These are phyloP conservation scores for Globisporangium radiosum DNA, from an alignment of 352 stramenopile genomes.

Conservation along the genomic window DNA sequence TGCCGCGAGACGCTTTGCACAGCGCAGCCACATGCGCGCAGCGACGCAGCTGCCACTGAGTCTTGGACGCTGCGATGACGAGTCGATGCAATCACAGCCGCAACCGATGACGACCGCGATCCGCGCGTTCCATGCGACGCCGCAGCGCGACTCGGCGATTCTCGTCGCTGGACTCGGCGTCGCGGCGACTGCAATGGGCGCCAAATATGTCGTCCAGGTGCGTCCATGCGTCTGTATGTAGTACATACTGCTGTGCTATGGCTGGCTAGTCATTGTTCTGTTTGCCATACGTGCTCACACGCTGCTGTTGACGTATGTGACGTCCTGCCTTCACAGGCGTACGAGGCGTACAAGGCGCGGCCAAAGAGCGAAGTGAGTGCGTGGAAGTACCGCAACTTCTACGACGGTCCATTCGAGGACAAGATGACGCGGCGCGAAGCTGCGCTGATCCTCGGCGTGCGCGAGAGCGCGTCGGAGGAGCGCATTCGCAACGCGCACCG, in stretches of 20 bases:
- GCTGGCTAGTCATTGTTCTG: no score
- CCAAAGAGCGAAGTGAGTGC: constrained; percentile 64
- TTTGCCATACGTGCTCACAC: no score
- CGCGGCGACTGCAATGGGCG: constrained; percentile 55
- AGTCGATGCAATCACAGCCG: background rate
- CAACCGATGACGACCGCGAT: constrained; percentile 10
- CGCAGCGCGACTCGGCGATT: constrained; percentile 49
- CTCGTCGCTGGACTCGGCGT: constrained; percentile 66
- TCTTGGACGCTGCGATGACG: background rate
- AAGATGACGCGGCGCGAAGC: constrained; percentile 98
- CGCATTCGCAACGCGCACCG: constrained; percentile 98
- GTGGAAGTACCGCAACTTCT: constrained; percentile 87
- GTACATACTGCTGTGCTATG: no score
- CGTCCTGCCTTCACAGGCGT: constrained; percentile 27
- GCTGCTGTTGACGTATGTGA: background rate
- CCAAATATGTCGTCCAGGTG: constrained; percentile 76
- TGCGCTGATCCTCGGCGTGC: constrained; percentile 97
- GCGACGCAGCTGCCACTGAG: constrained; percentile 4
- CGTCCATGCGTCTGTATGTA: background rate
- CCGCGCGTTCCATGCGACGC: constrained; percentile 59
- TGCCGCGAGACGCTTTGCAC: constrained; percentile 4
- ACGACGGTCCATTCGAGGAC: constrained; percentile 97
- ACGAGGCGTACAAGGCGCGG: constrained; percentile 61
- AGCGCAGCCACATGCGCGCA: constrained; percentile 5
- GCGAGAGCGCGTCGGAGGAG: constrained; percentile 92